Conservation (phyloP, 352 stramenopile species). For the Elongisporangium senticosum region DNA sequence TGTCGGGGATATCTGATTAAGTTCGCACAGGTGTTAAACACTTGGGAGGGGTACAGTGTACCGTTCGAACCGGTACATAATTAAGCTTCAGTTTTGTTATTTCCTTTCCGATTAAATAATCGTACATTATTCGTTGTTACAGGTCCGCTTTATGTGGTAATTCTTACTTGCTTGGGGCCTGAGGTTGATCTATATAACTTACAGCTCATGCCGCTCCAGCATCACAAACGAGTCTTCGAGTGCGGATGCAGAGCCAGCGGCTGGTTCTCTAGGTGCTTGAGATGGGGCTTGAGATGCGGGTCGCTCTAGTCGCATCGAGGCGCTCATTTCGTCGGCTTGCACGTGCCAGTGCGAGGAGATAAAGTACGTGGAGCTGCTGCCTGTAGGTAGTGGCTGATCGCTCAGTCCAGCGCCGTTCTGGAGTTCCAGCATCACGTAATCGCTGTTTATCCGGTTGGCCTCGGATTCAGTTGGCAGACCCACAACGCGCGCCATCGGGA, state of each 20-base stretch:
- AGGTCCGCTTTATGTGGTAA: neutral
- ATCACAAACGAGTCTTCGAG: constrained; percentile 76
- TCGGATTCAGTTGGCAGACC: constrained; percentile 14
- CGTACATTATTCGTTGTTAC: neutral
- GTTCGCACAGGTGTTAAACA: neutral
- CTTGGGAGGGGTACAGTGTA: neutral
- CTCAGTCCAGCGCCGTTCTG: constrained; percentile 54
- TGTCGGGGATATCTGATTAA: neutral
- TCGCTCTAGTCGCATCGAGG: constrained; percentile 43
- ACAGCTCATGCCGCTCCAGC: constrained; percentile 45
- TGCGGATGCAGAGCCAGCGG: constrained; percentile 5
- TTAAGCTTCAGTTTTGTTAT: neutral
- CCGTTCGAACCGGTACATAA: neutral
- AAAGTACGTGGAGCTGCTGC: constrained; percentile 63
- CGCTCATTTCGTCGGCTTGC: constrained; percentile 72
- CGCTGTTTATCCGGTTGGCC: constrained; percentile 36
- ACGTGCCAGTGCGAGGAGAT: constrained; percentile 77
- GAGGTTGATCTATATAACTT: neutral
- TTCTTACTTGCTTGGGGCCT: neutral
- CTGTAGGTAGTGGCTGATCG: constrained; percentile 18
- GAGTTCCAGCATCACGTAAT: constrained; percentile 82
- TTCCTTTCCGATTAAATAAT: neutral
- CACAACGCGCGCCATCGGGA: constrained; percentile 58
- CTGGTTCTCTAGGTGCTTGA: constrained; percentile 10
- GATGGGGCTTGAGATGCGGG: constrained; percentile 11